Evolutionary conservation across 331 rosid genomes (phyloP), one percentile per base, ranked within the genome.

Genomic region (Saraca asoca): DNA sequence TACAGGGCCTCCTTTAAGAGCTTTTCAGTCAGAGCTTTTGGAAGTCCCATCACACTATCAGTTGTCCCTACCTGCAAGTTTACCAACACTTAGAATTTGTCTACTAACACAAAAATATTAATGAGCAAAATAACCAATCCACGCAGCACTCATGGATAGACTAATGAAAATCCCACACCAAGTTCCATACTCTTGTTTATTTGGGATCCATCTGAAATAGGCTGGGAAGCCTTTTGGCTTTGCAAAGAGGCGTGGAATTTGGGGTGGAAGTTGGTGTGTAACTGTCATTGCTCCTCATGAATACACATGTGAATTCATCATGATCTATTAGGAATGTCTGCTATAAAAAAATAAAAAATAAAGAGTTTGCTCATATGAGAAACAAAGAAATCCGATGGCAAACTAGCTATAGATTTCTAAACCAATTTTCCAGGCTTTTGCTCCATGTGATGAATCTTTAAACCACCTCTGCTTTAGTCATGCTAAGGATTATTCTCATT

Each of bases 1-100:
- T 87, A 82, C 58, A 90, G 56, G 49, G 82, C 91, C 64, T 83
- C 96, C 78, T 80, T 76, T 17, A 94, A 58, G 46, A 94, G 99
- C 64, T 73, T 86, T 78, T 82, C 86, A 9, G 99, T 86, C 57
- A 88, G 76, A 42, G 77, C 77, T 82, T 83, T 88, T 16, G 97
- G 99, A 62, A 94, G 96, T 75, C 97, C 97, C 97, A 94, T 90
- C 82, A 94, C 96, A 16, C 99, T 94, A 76, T 90, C 99, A 0
- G 88, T 88, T 68, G 97, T 94, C 65, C 99, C 96, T 58, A 80
- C 92, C 95, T 94, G 96, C 84, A 79, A 60, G 62, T 37, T 70
- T 43, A 61, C 51, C 71, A 49, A 11, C 76, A 58, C 57, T 79
- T 42, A 70, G 57, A 62, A 62, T 35, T 51, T 41, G 35, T 20